Conservation (phyloP, 2,329 filamentous ascomycete genomes). For the Cercospora sesami region DNA sequence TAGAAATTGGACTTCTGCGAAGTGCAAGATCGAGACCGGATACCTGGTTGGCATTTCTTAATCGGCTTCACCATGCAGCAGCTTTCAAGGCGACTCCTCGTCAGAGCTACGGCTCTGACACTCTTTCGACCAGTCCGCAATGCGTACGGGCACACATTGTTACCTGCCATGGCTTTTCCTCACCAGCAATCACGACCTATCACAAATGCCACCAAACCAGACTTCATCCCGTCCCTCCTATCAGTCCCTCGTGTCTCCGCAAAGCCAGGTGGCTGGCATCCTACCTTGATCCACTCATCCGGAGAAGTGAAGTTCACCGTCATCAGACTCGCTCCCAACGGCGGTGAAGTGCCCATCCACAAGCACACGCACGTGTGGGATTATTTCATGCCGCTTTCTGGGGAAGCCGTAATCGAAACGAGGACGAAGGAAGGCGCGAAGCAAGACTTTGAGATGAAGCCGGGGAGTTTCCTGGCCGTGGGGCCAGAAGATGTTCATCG, state of each 20-base stretch:
- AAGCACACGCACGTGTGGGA: not conserved
- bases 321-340: constrained; percentile 9
- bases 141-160: not conserved
- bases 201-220: constrained; percentile 14
- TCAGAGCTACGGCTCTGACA: not conserved
- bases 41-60: not conserved
- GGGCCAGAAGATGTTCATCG: constrained; percentile 22
- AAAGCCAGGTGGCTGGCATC: constrained; percentile 23
- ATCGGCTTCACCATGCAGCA: not conserved
- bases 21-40: no score
- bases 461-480: constrained; percentile 20
- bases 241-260: constrained; percentile 2
- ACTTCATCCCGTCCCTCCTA: constrained; percentile 16
- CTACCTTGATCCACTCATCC: constrained; percentile 21
- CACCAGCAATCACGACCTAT: not conserved
- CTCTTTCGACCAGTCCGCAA: not conserved
- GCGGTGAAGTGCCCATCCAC: constrained; percentile 17
- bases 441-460: constrained; percentile 20
- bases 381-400: not conserved
- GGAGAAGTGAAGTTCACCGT: constrained; percentile 23
- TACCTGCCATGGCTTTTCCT: not conserved
- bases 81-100: not conserved
- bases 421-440: constrained; percentile 22
- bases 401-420: constrained; percentile 18
- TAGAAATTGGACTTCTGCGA: no score